These are phyloP conservation scores for Phoenix dactylifera DNA, from an alignment of 176 grass and related monocot genomes.

Conservation along the genomic window DNA sequence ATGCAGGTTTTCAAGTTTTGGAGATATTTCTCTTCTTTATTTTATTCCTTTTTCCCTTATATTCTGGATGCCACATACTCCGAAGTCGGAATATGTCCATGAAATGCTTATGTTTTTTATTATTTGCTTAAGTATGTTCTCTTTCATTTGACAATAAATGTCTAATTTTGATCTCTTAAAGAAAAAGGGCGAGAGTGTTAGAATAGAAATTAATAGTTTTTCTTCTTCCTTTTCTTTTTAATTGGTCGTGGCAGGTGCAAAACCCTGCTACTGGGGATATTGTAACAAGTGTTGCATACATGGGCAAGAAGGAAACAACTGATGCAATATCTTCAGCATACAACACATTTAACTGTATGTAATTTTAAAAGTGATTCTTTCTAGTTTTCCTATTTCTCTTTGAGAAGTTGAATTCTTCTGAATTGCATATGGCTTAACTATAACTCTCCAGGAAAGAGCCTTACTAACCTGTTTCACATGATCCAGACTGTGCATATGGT, in stretches of 20 bases:
- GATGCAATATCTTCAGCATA: constrained; percentile 87
- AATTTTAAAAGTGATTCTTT: constrained; percentile 10
- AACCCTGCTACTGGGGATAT: constrained; percentile 93
- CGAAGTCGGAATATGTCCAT: too few species aligned
- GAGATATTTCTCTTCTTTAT: too few species aligned
- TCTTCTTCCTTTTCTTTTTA: constrained; percentile 4
- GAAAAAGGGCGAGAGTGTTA: too few species aligned
- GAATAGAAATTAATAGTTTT: constrained; percentile 1
- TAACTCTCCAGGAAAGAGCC: background rate
- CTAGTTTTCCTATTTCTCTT: constrained; percentile 5
- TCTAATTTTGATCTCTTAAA: too few species aligned
- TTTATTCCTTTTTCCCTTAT: too few species aligned
- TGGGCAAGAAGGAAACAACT: constrained; percentile 80
- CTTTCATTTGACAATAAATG: too few species aligned
- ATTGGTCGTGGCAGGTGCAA: constrained; percentile 41
- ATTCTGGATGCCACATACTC: too few species aligned
- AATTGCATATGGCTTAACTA: background rate
- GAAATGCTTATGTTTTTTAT: too few species aligned
- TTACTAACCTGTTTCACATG: too few species aligned
- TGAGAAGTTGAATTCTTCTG: constrained; percentile 2
- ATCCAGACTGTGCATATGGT: too few species aligned
- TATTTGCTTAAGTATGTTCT: too few species aligned
- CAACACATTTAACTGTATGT: constrained; percentile 55
- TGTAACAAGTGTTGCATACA: constrained; percentile 66
- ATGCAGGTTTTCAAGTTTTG: too few species aligned